phyloP scores from a whole-genome alignment of 176 grass and related monocot genomes.

The Metroxylon sagu region DNA sequence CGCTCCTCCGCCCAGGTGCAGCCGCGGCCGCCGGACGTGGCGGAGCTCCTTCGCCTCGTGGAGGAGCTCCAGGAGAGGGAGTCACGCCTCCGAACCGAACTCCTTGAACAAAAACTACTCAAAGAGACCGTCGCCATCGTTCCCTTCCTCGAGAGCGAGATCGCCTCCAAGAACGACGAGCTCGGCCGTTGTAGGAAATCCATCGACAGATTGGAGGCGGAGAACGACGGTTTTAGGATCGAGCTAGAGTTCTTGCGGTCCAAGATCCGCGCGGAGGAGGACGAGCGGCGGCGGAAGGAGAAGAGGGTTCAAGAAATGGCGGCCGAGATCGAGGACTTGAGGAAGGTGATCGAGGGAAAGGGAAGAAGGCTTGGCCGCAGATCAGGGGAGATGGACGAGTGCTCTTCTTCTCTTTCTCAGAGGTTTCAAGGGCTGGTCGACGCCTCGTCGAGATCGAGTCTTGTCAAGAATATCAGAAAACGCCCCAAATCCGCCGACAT shows the following conservation, averaged over 20 bases:
- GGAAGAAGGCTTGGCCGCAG: conserved; percentile 16
- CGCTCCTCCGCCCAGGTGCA: conserved; percentile 67
- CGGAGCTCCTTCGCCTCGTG: conserved; percentile 64
- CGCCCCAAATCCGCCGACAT: conserved; percentile 16
- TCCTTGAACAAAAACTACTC: conserved; percentile 94
- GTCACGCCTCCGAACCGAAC: conserved; percentile 72
- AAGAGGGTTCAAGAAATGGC: conserved; percentile 56
- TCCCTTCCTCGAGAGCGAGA: conserved; percentile 79
- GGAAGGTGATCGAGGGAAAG: conserved; percentile 16
- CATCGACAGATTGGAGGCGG: conserved; percentile 41
- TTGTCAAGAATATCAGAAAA: conserved; percentile 4
- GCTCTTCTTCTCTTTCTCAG: conserved; percentile 66
- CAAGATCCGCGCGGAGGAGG: conserved; percentile 23
- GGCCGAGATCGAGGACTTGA: conserved; percentile 51
- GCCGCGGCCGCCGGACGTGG: conserved; percentile 57
- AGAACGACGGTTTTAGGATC: conserved; percentile 56
- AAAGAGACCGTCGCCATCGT: conserved; percentile 80
- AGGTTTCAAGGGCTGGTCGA: conserved; percentile 19
- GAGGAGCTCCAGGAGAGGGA: conserved; percentile 92
- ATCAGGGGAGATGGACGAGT: conserved; percentile 47
- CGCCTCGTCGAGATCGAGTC: conserved; percentile 9
- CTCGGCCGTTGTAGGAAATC: conserved; percentile 42
- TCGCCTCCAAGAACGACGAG: conserved; percentile 42
- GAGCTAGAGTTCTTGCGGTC: conserved; percentile 49
- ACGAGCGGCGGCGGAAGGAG: conserved; percentile 21